Base-by-base conservation (phyloP, 108 stramenopile genomes). In the Nitzschia inconspicua region DNA sequence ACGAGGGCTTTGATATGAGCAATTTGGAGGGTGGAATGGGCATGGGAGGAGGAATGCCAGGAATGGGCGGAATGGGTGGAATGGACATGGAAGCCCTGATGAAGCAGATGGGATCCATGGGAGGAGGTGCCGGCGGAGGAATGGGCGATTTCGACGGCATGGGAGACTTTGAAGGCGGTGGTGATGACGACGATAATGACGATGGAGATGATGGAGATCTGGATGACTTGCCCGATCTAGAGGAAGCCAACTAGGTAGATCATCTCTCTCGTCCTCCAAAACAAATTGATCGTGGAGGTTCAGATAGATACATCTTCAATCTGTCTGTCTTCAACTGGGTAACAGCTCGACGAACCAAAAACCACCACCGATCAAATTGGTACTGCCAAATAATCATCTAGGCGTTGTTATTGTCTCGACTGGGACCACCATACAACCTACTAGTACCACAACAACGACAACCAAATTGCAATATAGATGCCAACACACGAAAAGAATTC, bases 151-250 rank as follows among this genome's bases (percentile, higher is more conserved):
- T 61, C 19, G 68, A 36, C 27, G 56, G n/a, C 32, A 62, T 51
- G 68, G 23, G 16, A 11, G 26, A 32, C 30, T 24, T 14, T 5
- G 29, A 23, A 13, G 72, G 52, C 13, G 52, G 34, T 20, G 72
- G 43, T 39, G 76, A 36, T 27, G 76, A 62, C 23, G 79, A 57
- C 64, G 78, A 77, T 30, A 88, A 82, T 44, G 85, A 79, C 44
- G 89, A 83, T 47, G 85, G 72, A 22, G 81, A 73, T 22, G 84
- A 82, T 56, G 87, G 76, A 35, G 85, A 89, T 55, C 50, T 82
- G 30, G 87, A 85, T 55, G 91, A 89, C 64, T 57, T 93, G 54
- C 91, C 91, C 0, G 85, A 86, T 19, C 69, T 93, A 57, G 88
- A 93, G 60, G 66, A 74, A 34, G 54, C 43, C 7, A 46, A 54